Evolutionary conservation across 495 filamentous ascomycete genomes (phyloP), one percentile per base, ranked within the genome.

Genomic region (Penicillium riverlandense): DNA sequence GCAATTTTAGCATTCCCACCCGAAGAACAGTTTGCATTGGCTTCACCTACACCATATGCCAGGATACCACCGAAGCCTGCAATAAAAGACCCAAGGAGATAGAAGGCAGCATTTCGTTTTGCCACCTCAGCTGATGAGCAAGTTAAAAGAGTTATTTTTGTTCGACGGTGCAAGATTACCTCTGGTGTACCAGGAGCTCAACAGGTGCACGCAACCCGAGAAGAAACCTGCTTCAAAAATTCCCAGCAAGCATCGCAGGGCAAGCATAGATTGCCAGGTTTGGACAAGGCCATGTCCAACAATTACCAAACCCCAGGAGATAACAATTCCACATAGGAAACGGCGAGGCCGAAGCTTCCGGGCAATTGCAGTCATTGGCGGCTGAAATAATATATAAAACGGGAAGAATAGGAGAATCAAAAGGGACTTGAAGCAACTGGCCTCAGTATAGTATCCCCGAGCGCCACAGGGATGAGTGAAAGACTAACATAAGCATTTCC

Each of bases 151-250:
- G 22, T 22, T 22, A 3, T 4, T 22, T 22, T 22, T 4, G 4
- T 22, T 22, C 22, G 2, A 22, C 22, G 4, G 22, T 22, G 22
- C 22, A 22, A 22, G 22, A 22, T 22, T 22, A 22, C 22, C 22
- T 22, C 11, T 71, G 70, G 8, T 80, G 61, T 80, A 81, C 76
- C 78, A 80, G 7, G 69, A 75, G 37, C 61, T 68, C 9, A 81
- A 64, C 11, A 80, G 60, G 47, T 77, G 80, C 1, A 76, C 69
- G 36, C 68, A 72, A 38, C 40, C 68, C 48, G 79, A 78, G 61
- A 75, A 80, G 54, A 79, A 78, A 11, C 49, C 79, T 43, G 80
- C 77, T 45, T 84, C 78, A 6, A 83, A 55, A 4, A 77, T 52
- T 37, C 80, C 79, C n/a, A 85, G 63, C n/a, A 82, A 42, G 1